Conservation (phyloP, 192 early-diverging fungal genomes). For the Linnemannia hyalina region DNA sequence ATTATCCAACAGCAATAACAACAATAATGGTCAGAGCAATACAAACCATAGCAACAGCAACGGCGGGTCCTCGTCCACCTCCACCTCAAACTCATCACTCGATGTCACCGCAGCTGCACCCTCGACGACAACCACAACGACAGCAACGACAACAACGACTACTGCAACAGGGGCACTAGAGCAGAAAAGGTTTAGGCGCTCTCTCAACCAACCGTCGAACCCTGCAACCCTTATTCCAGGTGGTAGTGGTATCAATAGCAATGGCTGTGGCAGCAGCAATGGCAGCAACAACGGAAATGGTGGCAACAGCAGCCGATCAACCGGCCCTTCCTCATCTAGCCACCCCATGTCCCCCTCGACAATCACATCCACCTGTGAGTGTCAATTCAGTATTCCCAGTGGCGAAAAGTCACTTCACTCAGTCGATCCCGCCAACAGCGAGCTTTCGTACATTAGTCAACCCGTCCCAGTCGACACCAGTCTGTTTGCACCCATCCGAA, state of each 20-base stretch:
- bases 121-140: neutral
- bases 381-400: slow-evolving; percentile 53
- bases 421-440: slow-evolving; percentile 42
- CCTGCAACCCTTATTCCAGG: slow-evolving; percentile 17
- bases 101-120: neutral
- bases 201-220: slow-evolving; percentile 25
- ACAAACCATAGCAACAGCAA: slow-evolving; percentile 4
- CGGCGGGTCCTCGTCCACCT: neutral
- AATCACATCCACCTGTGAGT: slow-evolving; percentile 33
- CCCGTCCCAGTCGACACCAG: slow-evolving; percentile 44
- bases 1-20: neutral
- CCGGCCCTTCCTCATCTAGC: slow-evolving; percentile 20
- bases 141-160: neutral
- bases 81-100: slow-evolving; percentile 15
- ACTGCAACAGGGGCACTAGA: slow-evolving; percentile 18
- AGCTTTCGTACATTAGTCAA: slow-evolving; percentile 52
- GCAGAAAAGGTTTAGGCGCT: slow-evolving; percentile 39
- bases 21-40: neutral
- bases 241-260: neutral
- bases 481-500: slow-evolving; percentile 51
- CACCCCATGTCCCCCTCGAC: slow-evolving; percentile 14
- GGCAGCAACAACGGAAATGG: neutral
- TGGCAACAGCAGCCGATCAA: slow-evolving; percentile 1
- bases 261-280: neutral
- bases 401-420: slow-evolving; percentile 51